Evolutionary conservation across 805 yeast genomes (phyloP), one percentile per base, ranked within the genome.

Genomic region (Candida dendrica): DNA sequence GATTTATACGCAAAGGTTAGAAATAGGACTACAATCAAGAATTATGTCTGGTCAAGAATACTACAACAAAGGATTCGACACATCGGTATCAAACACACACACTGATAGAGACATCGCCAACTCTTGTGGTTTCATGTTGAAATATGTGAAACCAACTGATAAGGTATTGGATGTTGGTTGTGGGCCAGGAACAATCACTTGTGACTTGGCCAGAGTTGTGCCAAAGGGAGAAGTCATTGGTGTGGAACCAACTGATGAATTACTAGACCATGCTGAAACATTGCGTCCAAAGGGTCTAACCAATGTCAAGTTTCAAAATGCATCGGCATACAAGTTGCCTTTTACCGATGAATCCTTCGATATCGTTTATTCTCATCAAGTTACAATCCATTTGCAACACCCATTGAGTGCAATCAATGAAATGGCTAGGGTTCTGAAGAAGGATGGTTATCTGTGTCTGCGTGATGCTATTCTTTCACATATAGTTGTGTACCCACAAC

Each of bases 111-210:
- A 55, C 6, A 68, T 59, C 6, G 50, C 46, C 9, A 63, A 59
- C 41, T 58, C 63, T 7, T 46, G 58, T 3, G 49, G 48, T 2
- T 60, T 49, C 43, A 42, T 64, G 41, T 38, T 60, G 14, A 58
- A 60, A 4, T 48, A 57, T 27, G 37, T 67, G 24, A 52, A 60
- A 42, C 49, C 56, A 4, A 48, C 49, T 14, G 48, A 50, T 33
- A 44, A 47, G 31, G 47, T 68, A 7, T 57, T 68, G 13, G 74
- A 68, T 45, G 68, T 67, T 17, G 73, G 73, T 9, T 60, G 66
- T 47, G 74, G 74, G 0, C 72, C 72, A 3, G 73, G 71, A 0
- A 53, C 69, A 5, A 67, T 68, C 30, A 63, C 69, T 4, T 35
- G 47, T 6, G 70, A 60, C 41, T 44, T 68, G 18, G 64, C 64